These are phyloP conservation scores for Coemansia reversa DNA, from an alignment of 192 early-diverging fungal species.

Conservation along the genomic window DNA sequence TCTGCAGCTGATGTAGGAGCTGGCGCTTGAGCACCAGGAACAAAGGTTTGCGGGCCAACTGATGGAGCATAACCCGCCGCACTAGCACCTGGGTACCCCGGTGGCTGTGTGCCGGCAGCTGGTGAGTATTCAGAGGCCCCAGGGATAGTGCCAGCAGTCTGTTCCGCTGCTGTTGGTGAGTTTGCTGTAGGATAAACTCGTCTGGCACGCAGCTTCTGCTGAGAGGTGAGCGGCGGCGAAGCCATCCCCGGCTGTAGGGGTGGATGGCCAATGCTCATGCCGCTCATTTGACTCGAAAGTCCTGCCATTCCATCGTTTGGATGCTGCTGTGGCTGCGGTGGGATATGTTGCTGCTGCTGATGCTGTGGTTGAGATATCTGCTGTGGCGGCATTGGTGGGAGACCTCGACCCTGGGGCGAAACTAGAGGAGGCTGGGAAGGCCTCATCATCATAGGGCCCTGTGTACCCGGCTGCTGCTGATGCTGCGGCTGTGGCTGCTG, in stretches of 20 bases:
- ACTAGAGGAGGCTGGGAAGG: slow-evolving; percentile 16
- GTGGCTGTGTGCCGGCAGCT: slow-evolving; percentile 9
- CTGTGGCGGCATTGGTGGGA: slow-evolving; percentile 4
- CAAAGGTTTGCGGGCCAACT: slow-evolving; percentile 43
- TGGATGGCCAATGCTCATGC: slow-evolving; percentile 34
- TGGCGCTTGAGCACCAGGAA: slow-evolving; percentile 44
- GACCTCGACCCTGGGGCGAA: slow-evolving; percentile 8
- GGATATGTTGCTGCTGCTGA: slow-evolving; percentile 16
- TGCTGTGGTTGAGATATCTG: slow-evolving; percentile 8
- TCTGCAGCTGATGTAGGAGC: slow-evolving; percentile 22
- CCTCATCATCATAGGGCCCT: slow-evolving; percentile 10
- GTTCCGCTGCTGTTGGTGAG: slow-evolving; percentile 9
- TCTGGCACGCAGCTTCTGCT: slow-evolving; percentile 33
- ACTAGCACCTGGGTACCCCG: slow-evolving; percentile 26
- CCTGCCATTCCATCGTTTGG: slow-evolving; percentile 14
- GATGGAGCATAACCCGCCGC: slow-evolving; percentile 34
- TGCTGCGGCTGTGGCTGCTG: slow-evolving; percentile 21
- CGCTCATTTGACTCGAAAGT: slow-evolving; percentile 39
- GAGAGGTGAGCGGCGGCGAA: slow-evolving; percentile 24
- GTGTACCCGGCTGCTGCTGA: slow-evolving; percentile 27
- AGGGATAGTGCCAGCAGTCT: neutral
- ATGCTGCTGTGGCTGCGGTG: slow-evolving; percentile 12
- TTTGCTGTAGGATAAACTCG: slow-evolving; percentile 24
- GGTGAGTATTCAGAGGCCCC: slow-evolving; percentile 24
- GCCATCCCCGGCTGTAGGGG: slow-evolving; percentile 20